Evolutionary conservation across 192 early-diverging fungal species (phyloP).

Genomic region (Umbelopsis ramanniana): DNA sequence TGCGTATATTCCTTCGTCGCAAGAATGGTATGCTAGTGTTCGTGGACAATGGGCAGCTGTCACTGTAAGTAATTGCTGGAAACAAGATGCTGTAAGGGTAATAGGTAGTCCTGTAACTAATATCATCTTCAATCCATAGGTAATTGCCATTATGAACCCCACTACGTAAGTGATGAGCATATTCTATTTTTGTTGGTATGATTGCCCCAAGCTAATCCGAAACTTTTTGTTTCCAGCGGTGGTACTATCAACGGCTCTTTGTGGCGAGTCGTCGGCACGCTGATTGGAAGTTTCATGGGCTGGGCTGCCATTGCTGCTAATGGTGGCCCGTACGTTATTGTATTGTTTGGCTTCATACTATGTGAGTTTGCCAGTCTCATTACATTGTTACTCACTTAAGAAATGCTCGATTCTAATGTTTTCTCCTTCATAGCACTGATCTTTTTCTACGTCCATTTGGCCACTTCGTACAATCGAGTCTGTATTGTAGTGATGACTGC

Average conservation of each 20-base stretch:
- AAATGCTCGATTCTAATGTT: too few species aligned
- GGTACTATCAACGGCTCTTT: constrained; percentile 48
- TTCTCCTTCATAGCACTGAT: constrained; percentile 25
- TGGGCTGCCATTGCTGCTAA: constrained; percentile 36
- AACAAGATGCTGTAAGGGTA: not conserved
- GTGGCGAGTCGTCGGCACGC: constrained; percentile 53
- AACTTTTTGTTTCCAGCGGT: constrained; percentile 44
- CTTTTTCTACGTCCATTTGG: constrained; percentile 42
- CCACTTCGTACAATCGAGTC: constrained; percentile 39
- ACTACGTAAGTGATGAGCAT: constrained; percentile 25
- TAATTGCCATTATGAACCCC: constrained; percentile 43
- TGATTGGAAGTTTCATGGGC: constrained; percentile 46
- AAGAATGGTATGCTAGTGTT: constrained; percentile 26
- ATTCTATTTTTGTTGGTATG: constrained; percentile 1
- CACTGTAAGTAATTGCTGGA: constrained; percentile 34
- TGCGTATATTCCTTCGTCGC: constrained; percentile 45
- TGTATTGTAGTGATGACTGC: constrained; percentile 37
- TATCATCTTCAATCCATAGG: not conserved
- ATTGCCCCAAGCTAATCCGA: not conserved
- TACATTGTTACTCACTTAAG: too few species aligned
- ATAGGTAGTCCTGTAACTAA: not conserved
- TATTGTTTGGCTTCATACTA: constrained; percentile 37
- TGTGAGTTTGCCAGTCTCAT: constrained; percentile 15
- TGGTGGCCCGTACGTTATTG: constrained; percentile 36
- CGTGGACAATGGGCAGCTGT: constrained; percentile 57